Conservation (phyloP, 2,329 filamentous ascomycete species). For the Talaromyces atroroseus region DNA sequence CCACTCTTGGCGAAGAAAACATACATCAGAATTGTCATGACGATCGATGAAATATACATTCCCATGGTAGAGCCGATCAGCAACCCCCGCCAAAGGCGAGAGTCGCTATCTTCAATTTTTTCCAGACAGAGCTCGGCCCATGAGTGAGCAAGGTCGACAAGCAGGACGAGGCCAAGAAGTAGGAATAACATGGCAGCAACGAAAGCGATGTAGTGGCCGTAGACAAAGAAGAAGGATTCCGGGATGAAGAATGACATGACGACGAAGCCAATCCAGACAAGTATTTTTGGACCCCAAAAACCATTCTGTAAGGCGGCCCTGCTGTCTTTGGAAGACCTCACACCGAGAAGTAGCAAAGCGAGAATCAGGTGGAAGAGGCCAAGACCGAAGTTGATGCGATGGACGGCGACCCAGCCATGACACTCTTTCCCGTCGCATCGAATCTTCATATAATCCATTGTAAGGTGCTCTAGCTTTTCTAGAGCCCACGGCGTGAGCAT, state of each 20-base stretch:
- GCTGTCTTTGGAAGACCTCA: constrained; percentile 78
- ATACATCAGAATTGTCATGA: constrained; percentile 96
- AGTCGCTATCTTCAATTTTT: constrained; percentile 88
- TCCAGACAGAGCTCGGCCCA: constrained; percentile 96
- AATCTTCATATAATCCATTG: constrained; percentile 93
- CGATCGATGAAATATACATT: constrained; percentile 88
- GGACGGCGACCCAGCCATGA: constrained; percentile 92
- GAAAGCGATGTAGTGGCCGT: constrained; percentile 90
- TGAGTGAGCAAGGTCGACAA: constrained; percentile 91
- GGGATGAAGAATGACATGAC: constrained; percentile 94
- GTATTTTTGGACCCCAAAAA: constrained; percentile 97
- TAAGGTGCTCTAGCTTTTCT: constrained; percentile 86
- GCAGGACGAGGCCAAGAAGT: constrained; percentile 80
- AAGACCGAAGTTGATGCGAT: constrained; percentile 96
- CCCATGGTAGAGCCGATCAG: constrained; percentile 86
- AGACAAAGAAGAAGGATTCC: constrained; percentile 88
- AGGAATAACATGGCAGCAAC: constrained; percentile 88
- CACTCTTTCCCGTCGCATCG: constrained; percentile 86
- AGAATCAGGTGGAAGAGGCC: constrained; percentile 89
- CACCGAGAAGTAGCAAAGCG: constrained; percentile 76
- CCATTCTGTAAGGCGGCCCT: constrained; percentile 90
- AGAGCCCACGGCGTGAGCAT: constrained; percentile 99
- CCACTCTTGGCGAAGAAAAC: constrained; percentile 79
- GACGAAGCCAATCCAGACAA: constrained; percentile 80
- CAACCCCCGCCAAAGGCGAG: constrained; percentile 73